Conservation (phyloP, 164 flowering plant genomes). For the Kingdonia uniflora region DNA sequence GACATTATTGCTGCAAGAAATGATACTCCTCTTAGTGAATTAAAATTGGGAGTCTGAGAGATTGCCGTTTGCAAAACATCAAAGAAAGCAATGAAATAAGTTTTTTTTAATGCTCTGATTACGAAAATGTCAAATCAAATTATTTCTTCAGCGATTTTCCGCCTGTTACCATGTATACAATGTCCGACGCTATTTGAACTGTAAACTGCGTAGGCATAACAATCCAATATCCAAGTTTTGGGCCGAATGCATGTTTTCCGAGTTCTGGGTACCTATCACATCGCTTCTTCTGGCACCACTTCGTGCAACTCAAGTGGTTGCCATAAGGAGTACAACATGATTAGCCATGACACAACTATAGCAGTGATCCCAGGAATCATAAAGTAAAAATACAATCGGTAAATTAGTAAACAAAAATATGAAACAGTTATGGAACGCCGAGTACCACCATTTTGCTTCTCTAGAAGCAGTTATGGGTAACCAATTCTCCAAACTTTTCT, state of each 20-base stretch:
- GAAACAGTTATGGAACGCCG: constrained; percentile 1
- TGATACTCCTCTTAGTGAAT: background rate
- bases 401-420: no score
- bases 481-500: background rate
- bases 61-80: background rate
- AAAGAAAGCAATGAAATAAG: background rate
- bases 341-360: constrained; percentile 16
- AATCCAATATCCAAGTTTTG: constrained; percentile 20
- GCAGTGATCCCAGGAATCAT: constrained; percentile 19
- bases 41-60: background rate
- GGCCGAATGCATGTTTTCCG: constrained; percentile 23
- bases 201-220: constrained; percentile 21
- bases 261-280: constrained; percentile 28
- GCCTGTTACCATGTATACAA: background rate
- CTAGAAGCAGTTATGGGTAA: background rate
- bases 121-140: background rate
- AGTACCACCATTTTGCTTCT: constrained; percentile 1
- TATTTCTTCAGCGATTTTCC: background rate
- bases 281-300: constrained; percentile 21
- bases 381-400: no score
- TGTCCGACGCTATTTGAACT: constrained; percentile 5
- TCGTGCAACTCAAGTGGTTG: constrained; percentile 31
- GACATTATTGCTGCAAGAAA: background rate
- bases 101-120: background rate
- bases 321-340: constrained; percentile 27